phyloP scores from a whole-genome alignment of 495 filamentous ascomycete genomes.

The Penicillium canariense region DNA sequence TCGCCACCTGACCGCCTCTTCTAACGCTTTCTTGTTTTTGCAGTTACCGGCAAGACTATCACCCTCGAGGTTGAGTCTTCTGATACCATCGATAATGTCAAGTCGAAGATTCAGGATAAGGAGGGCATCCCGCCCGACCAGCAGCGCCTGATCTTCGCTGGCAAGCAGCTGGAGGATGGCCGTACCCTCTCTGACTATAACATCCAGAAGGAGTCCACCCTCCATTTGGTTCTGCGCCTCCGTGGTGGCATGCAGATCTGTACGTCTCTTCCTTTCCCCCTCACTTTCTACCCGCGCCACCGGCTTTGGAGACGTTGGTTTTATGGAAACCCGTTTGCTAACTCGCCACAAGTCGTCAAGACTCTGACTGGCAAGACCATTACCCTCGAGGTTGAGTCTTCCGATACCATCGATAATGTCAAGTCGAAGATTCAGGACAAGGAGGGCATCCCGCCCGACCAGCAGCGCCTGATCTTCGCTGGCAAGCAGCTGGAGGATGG shows the following conservation, averaged over 20 bases:
- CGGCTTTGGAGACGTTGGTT: neutral
- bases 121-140: slow-evolving; percentile 98
- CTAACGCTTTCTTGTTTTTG: slow-evolving; percentile 15
- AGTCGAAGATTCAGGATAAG: slow-evolving; percentile 99
- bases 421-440: slow-evolving; percentile 79
- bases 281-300: neutral
- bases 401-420: slow-evolving; percentile 95
- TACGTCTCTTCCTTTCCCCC: slow-evolving; percentile 41
- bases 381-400: slow-evolving; percentile 95
- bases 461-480: slow-evolving; percentile 72
- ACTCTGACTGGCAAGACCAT: slow-evolving; percentile 97
- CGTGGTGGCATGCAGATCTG: slow-evolving; percentile 99
- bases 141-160: slow-evolving; percentile 97
- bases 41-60: slow-evolving; percentile 96
- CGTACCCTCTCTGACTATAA: slow-evolving; percentile 97
- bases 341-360: slow-evolving; percentile 62
- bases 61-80: slow-evolving; percentile 98
- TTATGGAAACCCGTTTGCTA: slow-evolving; percentile 8
- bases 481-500: slow-evolving; percentile 73
- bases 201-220: slow-evolving; percentile 96
- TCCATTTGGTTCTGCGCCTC: slow-evolving; percentile 94
- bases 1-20: slow-evolving; percentile 5
- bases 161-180: slow-evolving; percentile 97
- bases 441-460: slow-evolving; percentile 75
- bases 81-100: slow-evolving; percentile 98